A percentile compares a stretch with the other conserved stretches of the same genome.
Evolutionary conservation across 1,139 yeast species (phyloP).

Genomic region (Meyerozyma guilliermondii): DNA sequence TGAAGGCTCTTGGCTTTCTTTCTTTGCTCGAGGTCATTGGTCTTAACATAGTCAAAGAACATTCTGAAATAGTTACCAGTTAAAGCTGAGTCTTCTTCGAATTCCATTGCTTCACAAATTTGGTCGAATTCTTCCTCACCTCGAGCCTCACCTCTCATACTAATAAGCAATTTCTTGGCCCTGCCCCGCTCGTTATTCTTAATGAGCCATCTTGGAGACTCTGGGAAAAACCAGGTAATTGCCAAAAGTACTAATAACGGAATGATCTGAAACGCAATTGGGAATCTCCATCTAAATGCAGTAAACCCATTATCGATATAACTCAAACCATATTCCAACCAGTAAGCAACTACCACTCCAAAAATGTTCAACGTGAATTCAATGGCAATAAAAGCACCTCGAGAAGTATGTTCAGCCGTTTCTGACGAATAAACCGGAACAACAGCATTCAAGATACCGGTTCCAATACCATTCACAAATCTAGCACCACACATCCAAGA

Average conservation of each 20-base stretch:
- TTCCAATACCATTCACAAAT: not conserved
- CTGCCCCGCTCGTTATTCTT: slow-evolving; percentile 5
- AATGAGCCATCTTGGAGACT: slow-evolving; percentile 48
- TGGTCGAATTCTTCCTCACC: slow-evolving; percentile 6
- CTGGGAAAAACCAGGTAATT: slow-evolving; percentile 35
- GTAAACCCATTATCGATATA: slow-evolving; percentile 8
- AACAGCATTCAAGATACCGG: slow-evolving; percentile 19
- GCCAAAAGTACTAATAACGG: slow-evolving; percentile 18
- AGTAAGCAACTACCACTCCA: slow-evolving; percentile 18
- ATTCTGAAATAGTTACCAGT: slow-evolving; percentile 15
- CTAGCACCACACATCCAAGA: slow-evolving; percentile 12
- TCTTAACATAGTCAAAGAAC: slow-evolving; percentile 13
- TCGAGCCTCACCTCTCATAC: slow-evolving; percentile 7
- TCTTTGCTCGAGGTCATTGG: slow-evolving; percentile 6
- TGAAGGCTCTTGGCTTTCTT: slow-evolving; percentile 16
- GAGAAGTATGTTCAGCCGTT: slow-evolving; percentile 10
- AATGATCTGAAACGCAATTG: slow-evolving; percentile 36
- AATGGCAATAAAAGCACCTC: slow-evolving; percentile 28
- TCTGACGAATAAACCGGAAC: slow-evolving; percentile 6
- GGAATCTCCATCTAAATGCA: slow-evolving; percentile 36
- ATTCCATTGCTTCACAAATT: slow-evolving; percentile 9
- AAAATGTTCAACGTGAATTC: slow-evolving; percentile 26
- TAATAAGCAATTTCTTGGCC: slow-evolving; percentile 3
- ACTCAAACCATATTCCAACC: slow-evolving; percentile 20
- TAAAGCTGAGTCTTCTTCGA: slow-evolving; percentile 16